Base-by-base conservation (phyloP, 257 asterid species). In the Ocimum tenuiflorum region DNA sequence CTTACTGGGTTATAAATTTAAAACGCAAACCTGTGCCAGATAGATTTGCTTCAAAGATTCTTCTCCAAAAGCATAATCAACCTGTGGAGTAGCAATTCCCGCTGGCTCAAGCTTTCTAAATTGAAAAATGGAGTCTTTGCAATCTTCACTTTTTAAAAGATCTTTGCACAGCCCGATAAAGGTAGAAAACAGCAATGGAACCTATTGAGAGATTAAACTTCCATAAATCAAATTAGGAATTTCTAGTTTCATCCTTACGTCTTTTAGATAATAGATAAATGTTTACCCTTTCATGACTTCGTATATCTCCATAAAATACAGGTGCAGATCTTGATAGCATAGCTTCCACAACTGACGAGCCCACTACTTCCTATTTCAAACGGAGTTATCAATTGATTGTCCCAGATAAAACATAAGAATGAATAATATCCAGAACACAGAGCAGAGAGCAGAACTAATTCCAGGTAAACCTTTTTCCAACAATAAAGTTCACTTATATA, bases 281-380 rank as follows among this genome's bases (percentile, higher is more conserved):
- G 2, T 27, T 49, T 80, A 88, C 99, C 95, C 95, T 83, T 66
- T 94, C 97, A 63, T 94, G 99, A 68, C 88, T 82, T 78, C 99
- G 86, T 62, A 94, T 94, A 76, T 90, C 97, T 67, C 99, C 97
- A 73, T 86, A 60, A 75, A 91, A 94, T 46, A 82, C 81, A 7
- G 96, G 96, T 52, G 96, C 95, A 63, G 94, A 79, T 70, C 77
- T 79, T 67, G 97, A 94, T 58, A 85, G 80, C 95, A 94, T 86
- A 48, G 95, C 97, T 88, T 88, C 96, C 75, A 90, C 91, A 27
- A 68, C 72, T 4, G 82, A 76, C 17, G 84, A 80, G 22, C 96
- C 96, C 4, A 55, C 91, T 68, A 56, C 67, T 76, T 85, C 95
- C 97, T 94, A 60, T 54, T 72, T 60, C 41, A 49, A 66, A 78